These are phyloP conservation scores for Monoraphidium neglectum DNA, from an alignment of 139 green algal genomes.

Conservation along the genomic window DNA sequence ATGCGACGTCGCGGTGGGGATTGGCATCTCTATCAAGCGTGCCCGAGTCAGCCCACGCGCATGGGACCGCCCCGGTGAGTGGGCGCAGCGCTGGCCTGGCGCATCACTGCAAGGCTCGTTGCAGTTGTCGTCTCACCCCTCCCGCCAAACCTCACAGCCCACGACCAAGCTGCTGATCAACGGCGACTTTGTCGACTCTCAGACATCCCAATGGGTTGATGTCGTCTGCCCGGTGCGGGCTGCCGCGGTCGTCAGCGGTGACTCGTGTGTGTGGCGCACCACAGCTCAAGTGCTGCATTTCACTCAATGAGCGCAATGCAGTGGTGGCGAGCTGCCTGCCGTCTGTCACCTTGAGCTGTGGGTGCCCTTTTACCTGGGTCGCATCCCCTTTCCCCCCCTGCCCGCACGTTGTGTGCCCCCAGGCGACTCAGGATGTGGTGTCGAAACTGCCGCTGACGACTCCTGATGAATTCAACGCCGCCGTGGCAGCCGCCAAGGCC, in stretches of 20 bases:
- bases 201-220: conserved; percentile 64
- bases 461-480: conserved; percentile 82
- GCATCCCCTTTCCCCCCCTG: too few species aligned
- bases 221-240: conserved; percentile 79
- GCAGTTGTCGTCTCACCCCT: not conserved
- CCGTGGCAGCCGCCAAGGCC: conserved; percentile 76
- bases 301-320: too few species aligned
- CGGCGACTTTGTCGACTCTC: conserved; percentile 73
- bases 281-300: too few species aligned
- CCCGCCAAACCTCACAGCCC: not conserved
- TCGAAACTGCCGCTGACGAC: conserved; percentile 80
- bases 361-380: too few species aligned
- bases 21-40: not conserved
- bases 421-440: conserved; percentile 89
- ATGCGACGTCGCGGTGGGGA: not conserved
- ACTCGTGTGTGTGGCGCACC: too few species aligned
- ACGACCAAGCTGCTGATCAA: conserved; percentile 64
- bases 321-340: too few species aligned
- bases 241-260: too few species aligned
- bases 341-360: too few species aligned
- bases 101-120: not conserved
- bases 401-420: too few species aligned
- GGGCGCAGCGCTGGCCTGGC: not conserved
- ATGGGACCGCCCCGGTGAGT: not conserved
- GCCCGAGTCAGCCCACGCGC: too few species aligned